Evolutionary conservation across 2,329 filamentous ascomycete species (phyloP), one percentile per base, ranked within the genome.

Genomic region (Phaeosphaeriaceae sp.): DNA sequence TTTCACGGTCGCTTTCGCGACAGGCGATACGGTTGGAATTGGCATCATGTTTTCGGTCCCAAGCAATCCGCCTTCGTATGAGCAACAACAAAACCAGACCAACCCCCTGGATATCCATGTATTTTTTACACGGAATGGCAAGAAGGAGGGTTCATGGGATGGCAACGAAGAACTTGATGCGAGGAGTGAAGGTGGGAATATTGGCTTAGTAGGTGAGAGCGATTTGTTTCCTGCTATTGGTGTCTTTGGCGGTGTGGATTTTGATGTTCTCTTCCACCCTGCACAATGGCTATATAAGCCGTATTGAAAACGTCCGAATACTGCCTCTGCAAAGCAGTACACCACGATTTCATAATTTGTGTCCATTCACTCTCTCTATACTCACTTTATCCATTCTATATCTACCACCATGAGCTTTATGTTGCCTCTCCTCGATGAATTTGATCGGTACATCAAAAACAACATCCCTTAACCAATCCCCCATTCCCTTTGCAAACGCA

Each of bases 151-250:
- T 0, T 76, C 80, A 0, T 94, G 90, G 89, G 80, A 90, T 68
- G 68, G 92, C 37, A 85, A 90, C 60, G 89, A 92, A 76, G 87
- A 90, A 76, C 80, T 83, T 44, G 89, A 93, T 68, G 75, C 82
- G 57, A 74, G 83, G 62, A 85, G 88, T 61, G 71, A 83, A 48
- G 83, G 85, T 0, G 74, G 76, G 12, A 82, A 88, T 1, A 79
- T 74, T 4, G 89, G 90, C 0, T 72, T 93, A 39, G 86, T 89
- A 66, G 89, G 89, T 0, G 81, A 83, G 42, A 83, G 88, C 60
- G 89, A 93, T 68, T 56, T 92, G 48, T 86, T 84, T 63, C 86
- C 85, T 13, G 85, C 87, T 1, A 78, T 94, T 37, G 89, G 90
- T 1, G 81, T 86, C 11, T 92, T 87, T 69, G 86, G 87, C 2